Base-by-base conservation (phyloP, 2,329 filamentous ascomycete genomes). In the Cordyceps javanica region DNA sequence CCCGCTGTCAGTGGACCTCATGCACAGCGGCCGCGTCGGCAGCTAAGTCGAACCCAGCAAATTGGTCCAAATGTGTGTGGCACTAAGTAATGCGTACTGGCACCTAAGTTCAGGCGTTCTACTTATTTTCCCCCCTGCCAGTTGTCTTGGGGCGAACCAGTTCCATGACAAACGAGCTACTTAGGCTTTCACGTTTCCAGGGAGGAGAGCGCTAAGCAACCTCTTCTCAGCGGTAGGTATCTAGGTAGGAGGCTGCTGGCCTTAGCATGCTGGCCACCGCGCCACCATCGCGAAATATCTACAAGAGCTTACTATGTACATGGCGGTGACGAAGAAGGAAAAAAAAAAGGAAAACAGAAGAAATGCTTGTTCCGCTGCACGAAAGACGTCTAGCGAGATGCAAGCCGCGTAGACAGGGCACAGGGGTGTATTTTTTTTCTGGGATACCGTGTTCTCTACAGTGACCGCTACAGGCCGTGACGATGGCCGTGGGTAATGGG, bases 1-100 rank as follows among this genome's bases (percentile, higher is more conserved):
- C 53, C 53, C 53, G 53, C 53, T 13, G 53, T 5, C 34, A 30
- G 53, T 56, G 53, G 53, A 49, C 36, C 44, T 56, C 25, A 56
- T 56, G 53, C 53, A 56, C 34, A 39, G 53, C 19, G 53, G 44
- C 32, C 53, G n/a, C 21, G 53, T 36, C 30, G 41, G 26, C 30
- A 53, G n/a, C 51, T n/a, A 19, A 16, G 10, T 25, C 26, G 38
- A 25, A 34, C 14, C n/a, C 36, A 36, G 9, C 23, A 21, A 32
- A 32, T 21, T 23, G 28, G 44, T 34, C 10, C n/a, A 48, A 30
- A 16, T 16, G 39, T 32, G 30, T 32, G 30, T 32, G n/a, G n/a
- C n/a, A n/a, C n/a, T n/a, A n/a, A n/a, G 5, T 44, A 13, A 44
- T 44, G 14, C 21, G 25, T n/a, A n/a, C n/a, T n/a, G n/a, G n/a